Evolutionary conservation across 805 yeast species (phyloP), one percentile per base, ranked within the genome.

Genomic region (Sugiyamaella lignohabitans): DNA sequence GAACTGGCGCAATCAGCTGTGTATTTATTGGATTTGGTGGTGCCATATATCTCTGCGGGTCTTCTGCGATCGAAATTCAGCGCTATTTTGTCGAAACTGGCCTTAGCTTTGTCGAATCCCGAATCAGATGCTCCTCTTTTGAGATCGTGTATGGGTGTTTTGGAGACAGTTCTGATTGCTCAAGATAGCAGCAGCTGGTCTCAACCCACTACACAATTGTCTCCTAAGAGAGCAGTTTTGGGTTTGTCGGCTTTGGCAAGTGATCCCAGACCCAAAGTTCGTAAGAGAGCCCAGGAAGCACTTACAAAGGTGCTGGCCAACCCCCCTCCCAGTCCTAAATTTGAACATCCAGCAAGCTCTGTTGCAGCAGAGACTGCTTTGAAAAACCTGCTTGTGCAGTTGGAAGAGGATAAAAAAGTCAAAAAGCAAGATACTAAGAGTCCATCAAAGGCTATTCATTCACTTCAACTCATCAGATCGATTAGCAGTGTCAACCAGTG

Each of bases 261-360:
- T 38, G 97, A 93, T 65, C 83, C 84, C 40, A 78, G 98, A 61
- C 98, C 98, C 32, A 93, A 93, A 59, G 95, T 93, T 10, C 79
- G 98, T 64, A 87, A 84, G 75, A 82, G 97, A 70, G 95, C 98
- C 1, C 84, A 82, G 58, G 98, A 93, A 48, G 85, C 97, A 1
- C 74, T 93, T n/a, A 67, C 73, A 42, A 74, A 71, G 2, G 69
- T 93, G 24, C 68, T 93, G 50, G 54, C 67, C 2, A 75, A 75
- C 51, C 82, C 85, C 2, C 79, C 81, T 6, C 94, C 96, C 8
- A 84, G 88, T 8, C 91, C 95, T 5, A 73, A 81, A 11, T 74
- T 81, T 3, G 82, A 78, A 36, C 97, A 91, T 61, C 82, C 86
- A 35, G 95, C 87, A 5, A 72, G 88, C n/a, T 62, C 70, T 1